phyloP scores from a whole-genome alignment of 257 asterid genomes.

The Solanum gracilifrons region DNA sequence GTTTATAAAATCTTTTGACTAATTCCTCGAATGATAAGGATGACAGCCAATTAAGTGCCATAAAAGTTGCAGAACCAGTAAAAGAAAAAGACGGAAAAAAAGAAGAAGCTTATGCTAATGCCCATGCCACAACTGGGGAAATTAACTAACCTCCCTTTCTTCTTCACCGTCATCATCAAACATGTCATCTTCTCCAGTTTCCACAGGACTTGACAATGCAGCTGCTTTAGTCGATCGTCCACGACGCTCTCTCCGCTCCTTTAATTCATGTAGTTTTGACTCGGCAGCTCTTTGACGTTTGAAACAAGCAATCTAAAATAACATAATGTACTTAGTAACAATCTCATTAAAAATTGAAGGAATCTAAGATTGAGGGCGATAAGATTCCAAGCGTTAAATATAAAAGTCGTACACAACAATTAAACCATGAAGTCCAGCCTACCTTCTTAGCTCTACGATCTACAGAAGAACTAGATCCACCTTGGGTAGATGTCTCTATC shows the following conservation, averaged over 20 bases:
- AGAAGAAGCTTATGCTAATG: neutral
- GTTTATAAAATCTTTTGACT: neutral
- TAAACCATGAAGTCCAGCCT: neutral
- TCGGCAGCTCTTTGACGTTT: constrained; percentile 86
- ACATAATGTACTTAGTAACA: neutral
- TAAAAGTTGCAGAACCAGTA: neutral
- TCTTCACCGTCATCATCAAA: constrained; percentile 96
- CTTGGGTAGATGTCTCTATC: constrained; percentile 32
- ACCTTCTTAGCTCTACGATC: constrained; percentile 91
- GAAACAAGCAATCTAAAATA: constrained; percentile 68
- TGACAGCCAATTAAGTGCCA: neutral
- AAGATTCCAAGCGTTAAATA: neutral
- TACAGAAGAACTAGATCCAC: constrained; percentile 31
- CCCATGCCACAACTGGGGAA: neutral
- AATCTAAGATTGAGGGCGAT: neutral
- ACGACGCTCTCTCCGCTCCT: constrained; percentile 87
- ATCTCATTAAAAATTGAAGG: neutral
- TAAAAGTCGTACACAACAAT: neutral
- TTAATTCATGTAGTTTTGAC: constrained; percentile 68
- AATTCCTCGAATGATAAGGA: neutral
- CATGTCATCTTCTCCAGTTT: constrained; percentile 58
- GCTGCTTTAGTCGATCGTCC: constrained; percentile 95
- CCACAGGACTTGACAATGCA: constrained; percentile 76
- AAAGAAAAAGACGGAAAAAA: neutral
- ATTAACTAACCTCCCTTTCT: constrained; percentile 78